Percentiles rank a stretch among this genome's conserved stretches.
These are phyloP conservation scores for Coemansia sp. DNA, from an alignment of 192 early-diverging fungal genomes.

Conservation along the genomic window DNA sequence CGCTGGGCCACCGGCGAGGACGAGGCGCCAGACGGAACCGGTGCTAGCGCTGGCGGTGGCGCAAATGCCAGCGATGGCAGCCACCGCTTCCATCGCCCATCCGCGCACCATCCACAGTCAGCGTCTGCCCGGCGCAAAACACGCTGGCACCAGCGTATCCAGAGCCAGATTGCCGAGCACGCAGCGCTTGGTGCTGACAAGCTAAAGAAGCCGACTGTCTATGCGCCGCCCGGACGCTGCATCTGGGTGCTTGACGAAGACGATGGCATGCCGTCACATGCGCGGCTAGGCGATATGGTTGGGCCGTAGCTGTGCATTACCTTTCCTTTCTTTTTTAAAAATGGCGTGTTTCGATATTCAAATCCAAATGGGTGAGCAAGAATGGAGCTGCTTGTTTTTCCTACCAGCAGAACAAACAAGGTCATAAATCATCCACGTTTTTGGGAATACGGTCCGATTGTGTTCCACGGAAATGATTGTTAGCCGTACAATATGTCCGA, in stretches of 20 bases:
- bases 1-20: too few species aligned
- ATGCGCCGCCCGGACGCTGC: constrained; percentile 42
- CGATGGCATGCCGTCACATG: constrained; percentile 50
- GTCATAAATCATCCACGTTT: too few species aligned
- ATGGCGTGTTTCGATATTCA: not conserved
- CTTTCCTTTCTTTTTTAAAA: not conserved
- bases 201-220: constrained; percentile 13
- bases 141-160: constrained; percentile 34
- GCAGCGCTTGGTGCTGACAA: not conserved
- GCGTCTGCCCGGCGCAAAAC: constrained; percentile 13
- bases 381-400: not conserved
- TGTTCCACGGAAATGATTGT: too few species aligned
- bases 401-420: not conserved
- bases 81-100: not conserved
- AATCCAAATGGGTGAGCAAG: too few species aligned
- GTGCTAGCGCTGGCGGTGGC: too few species aligned
- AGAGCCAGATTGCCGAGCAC: constrained; percentile 21
- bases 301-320: constrained; percentile 16
- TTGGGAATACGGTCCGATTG: too few species aligned
- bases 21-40: too few species aligned
- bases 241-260: constrained; percentile 54
- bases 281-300: constrained; percentile 43
- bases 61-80: too few species aligned
- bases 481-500: too few species aligned
- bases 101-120: not conserved